Percentiles rank a stretch among this genome's conserved stretches.
Conservation (phyloP, 345 rosid genomes). For the Raphanus raphanistrum region DNA sequence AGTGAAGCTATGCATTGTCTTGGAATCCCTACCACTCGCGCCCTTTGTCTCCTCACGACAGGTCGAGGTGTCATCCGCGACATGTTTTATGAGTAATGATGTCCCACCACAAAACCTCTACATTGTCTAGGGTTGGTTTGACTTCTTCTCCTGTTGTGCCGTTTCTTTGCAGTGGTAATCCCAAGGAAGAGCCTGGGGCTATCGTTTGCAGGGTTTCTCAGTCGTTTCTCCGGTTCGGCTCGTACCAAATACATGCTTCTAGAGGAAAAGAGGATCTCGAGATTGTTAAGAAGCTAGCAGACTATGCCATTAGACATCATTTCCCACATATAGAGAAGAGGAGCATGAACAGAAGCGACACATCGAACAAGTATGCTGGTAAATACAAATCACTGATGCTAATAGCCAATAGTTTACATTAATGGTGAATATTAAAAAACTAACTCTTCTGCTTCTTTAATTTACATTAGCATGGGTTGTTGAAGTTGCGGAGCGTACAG, state of each 20-base stretch:
- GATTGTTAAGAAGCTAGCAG: constrained; percentile 75
- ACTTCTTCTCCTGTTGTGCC: not conserved
- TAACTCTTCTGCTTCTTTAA: constrained; percentile 25
- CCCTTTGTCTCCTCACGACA: constrained; percentile 88
- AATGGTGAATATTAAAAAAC: not conserved
- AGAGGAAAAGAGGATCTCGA: constrained; percentile 89
- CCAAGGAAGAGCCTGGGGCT: constrained; percentile 97
- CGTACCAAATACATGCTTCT: constrained; percentile 86
- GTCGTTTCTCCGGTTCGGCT: constrained; percentile 88
- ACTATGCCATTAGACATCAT: constrained; percentile 90
- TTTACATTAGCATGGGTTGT: constrained; percentile 79
- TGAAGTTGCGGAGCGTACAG: constrained; percentile 90
- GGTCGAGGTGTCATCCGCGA: constrained; percentile 92
- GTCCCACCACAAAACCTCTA: constrained; percentile 13
- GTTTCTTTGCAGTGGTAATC: constrained; percentile 74
- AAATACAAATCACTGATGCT: not conserved
- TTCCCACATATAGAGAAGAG: constrained; percentile 84
- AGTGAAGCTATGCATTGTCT: constrained; percentile 90
- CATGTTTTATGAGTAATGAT: constrained; percentile 95
- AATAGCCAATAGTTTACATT: not conserved
- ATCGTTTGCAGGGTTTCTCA: constrained; percentile 90
- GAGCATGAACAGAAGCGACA: constrained; percentile 75
- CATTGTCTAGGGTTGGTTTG: not conserved
- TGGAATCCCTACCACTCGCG: constrained; percentile 97
- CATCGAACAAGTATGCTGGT: constrained; percentile 99